phyloP scores from a whole-genome alignment of 192 early-diverging fungal genomes.

The Coemansia aciculifera region DNA sequence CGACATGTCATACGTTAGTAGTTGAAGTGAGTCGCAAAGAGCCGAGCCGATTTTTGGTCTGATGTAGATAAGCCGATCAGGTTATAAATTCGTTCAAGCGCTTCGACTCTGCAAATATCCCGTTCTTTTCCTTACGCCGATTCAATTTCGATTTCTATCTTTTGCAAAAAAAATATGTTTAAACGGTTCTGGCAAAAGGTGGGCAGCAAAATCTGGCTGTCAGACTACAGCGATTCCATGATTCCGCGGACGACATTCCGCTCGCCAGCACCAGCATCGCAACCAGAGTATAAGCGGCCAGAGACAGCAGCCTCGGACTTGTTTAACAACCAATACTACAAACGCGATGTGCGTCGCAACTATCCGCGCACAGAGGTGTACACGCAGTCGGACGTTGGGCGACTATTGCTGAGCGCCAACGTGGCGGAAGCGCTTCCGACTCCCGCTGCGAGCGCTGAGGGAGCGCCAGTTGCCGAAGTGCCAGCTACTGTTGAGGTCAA shows the following conservation, averaged over 20 bases:
- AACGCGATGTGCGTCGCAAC: conserved; percentile 87
- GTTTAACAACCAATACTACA: conserved; percentile 85
- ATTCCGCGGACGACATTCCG: conserved; percentile 68
- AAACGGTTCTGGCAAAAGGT: conserved; percentile 54
- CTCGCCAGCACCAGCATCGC: conserved; percentile 61
- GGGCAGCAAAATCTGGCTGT: conserved; percentile 47
- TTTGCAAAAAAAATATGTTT: conserved; percentile 25
- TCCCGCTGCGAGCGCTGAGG: conserved; percentile 5
- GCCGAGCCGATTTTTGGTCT: background rate
- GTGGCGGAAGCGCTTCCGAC: conserved; percentile 18
- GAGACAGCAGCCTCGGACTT: conserved; percentile 64
- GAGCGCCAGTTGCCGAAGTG: conserved; percentile 11
- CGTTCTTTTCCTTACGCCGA: background rate
- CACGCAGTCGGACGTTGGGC: conserved; percentile 74
- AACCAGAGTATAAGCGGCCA: conserved; percentile 59
- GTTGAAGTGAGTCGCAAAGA: background rate
- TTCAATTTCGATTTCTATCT: background rate
- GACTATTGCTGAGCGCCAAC: conserved; percentile 51
- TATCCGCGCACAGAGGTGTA: conserved; percentile 86
- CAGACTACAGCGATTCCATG: conserved; percentile 67
- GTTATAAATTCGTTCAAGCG: background rate
- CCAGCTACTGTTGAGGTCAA: conserved; percentile 27
- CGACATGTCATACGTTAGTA: background rate
- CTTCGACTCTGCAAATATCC: background rate
- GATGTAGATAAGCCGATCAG: background rate